Conservation (phyloP, 352 stramenopile species). For the Lagenidium giganteum region DNA sequence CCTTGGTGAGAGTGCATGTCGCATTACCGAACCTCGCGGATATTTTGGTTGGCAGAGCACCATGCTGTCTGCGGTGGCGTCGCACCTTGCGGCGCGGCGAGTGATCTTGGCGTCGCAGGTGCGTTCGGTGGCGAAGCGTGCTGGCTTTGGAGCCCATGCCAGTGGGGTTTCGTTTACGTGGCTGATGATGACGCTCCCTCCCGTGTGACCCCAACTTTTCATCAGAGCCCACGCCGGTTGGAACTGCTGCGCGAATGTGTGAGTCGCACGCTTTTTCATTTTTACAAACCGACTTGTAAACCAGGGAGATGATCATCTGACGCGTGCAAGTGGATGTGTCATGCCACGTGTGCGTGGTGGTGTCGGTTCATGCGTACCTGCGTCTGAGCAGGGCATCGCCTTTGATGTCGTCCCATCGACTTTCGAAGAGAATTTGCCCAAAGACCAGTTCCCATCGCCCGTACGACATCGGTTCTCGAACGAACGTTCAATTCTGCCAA, state of each 20-base stretch:
- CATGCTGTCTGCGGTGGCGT: constrained; percentile 49
- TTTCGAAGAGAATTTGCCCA: constrained; percentile 81
- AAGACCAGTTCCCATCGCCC: constrained; percentile 55
- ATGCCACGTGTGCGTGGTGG: too few relatives aligned
- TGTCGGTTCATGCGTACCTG: background rate
- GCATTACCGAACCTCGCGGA: too few relatives aligned
- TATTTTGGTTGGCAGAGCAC: too few relatives aligned
- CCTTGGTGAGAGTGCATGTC: too few relatives aligned
- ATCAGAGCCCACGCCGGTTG: constrained; percentile 63
- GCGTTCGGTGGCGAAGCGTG: too few relatives aligned
- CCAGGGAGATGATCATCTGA: too few relatives aligned
- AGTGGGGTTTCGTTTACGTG: background rate
- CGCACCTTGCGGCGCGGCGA: constrained; percentile 37
- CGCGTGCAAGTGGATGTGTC: too few relatives aligned
- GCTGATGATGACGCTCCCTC: background rate
- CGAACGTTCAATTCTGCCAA: background rate
- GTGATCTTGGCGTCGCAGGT: constrained; percentile 75
- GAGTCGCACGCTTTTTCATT: constrained; percentile 10
- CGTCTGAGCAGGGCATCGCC: constrained; percentile 49
- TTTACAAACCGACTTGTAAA: too few relatives aligned
- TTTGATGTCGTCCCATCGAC: constrained; percentile 80
- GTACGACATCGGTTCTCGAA: constrained; percentile 9
- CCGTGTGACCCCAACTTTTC: background rate
- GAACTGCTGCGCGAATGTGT: constrained; percentile 73
- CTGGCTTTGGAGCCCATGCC: too few relatives aligned